phyloP scores from a whole-genome alignment of 2,329 filamentous ascomycete species.

The Calonectria hawksworthii region DNA sequence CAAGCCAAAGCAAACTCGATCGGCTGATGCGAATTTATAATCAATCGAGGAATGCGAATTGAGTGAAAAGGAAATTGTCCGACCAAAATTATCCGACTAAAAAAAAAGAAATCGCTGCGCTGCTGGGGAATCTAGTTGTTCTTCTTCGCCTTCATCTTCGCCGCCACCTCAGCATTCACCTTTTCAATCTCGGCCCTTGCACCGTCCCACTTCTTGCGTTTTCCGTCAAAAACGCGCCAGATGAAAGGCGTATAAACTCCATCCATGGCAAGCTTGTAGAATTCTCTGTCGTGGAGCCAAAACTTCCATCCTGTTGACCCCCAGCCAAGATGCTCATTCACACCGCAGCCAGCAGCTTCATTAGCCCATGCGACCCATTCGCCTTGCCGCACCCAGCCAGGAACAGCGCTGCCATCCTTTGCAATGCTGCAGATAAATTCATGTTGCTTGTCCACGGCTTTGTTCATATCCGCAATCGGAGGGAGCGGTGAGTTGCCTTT shows the following conservation, averaged over 20 bases:
- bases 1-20: neutral
- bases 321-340: conserved; percentile 57
- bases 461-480: conserved; percentile 51
- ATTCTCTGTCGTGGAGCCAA: conserved; percentile 54
- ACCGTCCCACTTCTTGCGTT: conserved; percentile 56
- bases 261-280: conserved; percentile 55
- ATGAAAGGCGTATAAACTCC: conserved; percentile 58
- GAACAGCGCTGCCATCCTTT: conserved; percentile 41
- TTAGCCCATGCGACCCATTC: conserved; percentile 58
- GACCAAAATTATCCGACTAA: neutral
- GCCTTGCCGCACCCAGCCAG: conserved; percentile 47
- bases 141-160: conserved; percentile 34
- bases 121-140: conserved; percentile 12
- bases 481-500: conserved; percentile 55
- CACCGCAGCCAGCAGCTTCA: conserved; percentile 56
- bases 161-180: conserved; percentile 42
- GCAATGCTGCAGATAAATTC: conserved; percentile 49
- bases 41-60: neutral
- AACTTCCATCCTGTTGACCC: conserved; percentile 56
- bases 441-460: conserved; percentile 51
- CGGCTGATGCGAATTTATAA: neutral
- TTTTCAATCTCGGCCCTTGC: conserved; percentile 53
- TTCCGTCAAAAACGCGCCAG: conserved; percentile 58
- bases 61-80: neutral
- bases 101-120: neutral